phyloP scores from a whole-genome alignment of 257 asterid genomes.

The Thymus mandschuricus region DNA sequence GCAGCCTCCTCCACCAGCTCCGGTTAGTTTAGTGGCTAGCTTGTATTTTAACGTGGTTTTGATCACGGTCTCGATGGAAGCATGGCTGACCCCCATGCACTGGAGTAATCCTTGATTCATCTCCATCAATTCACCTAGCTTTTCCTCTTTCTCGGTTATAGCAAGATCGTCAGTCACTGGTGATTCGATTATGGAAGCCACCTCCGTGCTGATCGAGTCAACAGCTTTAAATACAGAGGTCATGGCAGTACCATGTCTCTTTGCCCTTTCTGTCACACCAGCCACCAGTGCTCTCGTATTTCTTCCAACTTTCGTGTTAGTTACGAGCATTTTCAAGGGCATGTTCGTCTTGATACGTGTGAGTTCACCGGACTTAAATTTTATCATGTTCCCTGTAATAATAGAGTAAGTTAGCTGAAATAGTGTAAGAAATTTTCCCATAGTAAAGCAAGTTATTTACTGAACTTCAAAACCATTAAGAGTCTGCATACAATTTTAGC shows the following conservation, averaged over 20 bases:
- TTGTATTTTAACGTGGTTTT: conserved; percentile 76
- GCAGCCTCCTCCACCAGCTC: conserved; percentile 99
- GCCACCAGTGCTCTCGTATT: conserved; percentile 89
- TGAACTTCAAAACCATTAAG: not conserved
- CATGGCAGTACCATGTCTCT: conserved; percentile 81
- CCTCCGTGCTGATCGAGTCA: conserved; percentile 84
- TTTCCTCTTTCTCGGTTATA: conserved; percentile 91
- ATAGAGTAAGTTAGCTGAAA: conserved; percentile 21
- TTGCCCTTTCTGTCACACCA: conserved; percentile 76
- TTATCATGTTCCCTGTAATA: conserved; percentile 86
- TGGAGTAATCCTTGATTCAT: conserved; percentile 95
- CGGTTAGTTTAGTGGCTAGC: conserved; percentile 82
- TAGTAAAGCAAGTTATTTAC: not conserved
- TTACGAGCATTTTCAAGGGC: conserved; percentile 95
- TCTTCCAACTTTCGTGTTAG: conserved; percentile 91
- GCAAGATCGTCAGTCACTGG: conserved; percentile 87
- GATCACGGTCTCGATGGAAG: conserved; percentile 82
- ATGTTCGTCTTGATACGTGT: conserved; percentile 81
- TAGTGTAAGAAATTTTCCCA: conserved; percentile 19
- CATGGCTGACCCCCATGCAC: conserved; percentile 97
- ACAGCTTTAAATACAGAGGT: conserved; percentile 80
- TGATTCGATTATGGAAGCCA: conserved; percentile 75
- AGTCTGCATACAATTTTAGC: not conserved
- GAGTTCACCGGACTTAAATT: conserved; percentile 79
- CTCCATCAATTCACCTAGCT: conserved; percentile 82